Conservation (phyloP, 768 basidiomycete genomes). For the Scleroderma citrinum region DNA sequence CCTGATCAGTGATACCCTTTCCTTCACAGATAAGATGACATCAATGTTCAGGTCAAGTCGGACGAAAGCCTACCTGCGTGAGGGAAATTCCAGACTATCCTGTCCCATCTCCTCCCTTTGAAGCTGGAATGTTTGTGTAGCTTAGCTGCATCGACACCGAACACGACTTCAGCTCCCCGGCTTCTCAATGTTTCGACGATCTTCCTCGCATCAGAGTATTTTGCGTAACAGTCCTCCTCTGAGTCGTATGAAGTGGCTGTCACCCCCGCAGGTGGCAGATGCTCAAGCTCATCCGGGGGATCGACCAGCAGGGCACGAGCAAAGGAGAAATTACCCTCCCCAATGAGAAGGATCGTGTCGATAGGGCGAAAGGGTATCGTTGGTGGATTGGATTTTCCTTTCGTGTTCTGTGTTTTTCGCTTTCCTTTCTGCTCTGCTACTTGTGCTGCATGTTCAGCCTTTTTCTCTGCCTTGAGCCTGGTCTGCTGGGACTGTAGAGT, state of each 20-base stretch:
- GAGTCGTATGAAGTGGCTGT: constrained; percentile 85
- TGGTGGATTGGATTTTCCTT: constrained; percentile 13
- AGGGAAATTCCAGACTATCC: constrained; percentile 93
- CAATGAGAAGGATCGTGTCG: constrained; percentile 72
- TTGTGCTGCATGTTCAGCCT: constrained; percentile 45
- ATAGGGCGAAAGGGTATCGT: constrained; percentile 62
- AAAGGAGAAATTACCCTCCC: constrained; percentile 96
- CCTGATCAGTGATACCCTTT: constrained; percentile 88
- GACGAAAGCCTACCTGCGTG: constrained; percentile 69
- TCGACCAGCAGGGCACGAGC: constrained; percentile 61
- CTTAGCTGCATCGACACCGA: constrained; percentile 79
- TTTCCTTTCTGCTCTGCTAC: constrained; percentile 40
- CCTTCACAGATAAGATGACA: constrained; percentile 36
- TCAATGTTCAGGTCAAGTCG: background rate
- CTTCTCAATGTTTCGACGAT: constrained; percentile 52
- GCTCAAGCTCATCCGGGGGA: constrained; percentile 40
- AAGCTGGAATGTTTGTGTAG: constrained; percentile 55
- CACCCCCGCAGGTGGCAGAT: constrained; percentile 59
- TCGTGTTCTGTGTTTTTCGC: constrained; percentile 29
- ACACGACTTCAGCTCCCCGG: constrained; percentile 66
- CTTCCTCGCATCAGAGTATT: constrained; percentile 69
- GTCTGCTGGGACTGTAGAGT: constrained; percentile 67
- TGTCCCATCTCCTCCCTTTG: constrained; percentile 64
- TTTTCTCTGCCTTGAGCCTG: constrained; percentile 57
- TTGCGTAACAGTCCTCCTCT: constrained; percentile 66